Base-by-base conservation (phyloP, 2,329 filamentous ascomycete species). In the Ophiostoma pallidulum region DNA sequence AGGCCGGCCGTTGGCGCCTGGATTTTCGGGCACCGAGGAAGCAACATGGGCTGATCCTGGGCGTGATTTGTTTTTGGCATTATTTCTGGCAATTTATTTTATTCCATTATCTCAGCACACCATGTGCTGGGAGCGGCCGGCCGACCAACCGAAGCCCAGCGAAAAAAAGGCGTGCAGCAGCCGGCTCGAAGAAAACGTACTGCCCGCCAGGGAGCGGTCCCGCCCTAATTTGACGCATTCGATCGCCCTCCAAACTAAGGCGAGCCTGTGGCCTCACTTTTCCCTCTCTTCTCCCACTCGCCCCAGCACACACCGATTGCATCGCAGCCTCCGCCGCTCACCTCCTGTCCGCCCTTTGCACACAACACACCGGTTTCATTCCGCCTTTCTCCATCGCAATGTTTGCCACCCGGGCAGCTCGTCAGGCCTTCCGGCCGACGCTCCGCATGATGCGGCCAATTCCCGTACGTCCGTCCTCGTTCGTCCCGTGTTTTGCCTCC, bases 401-500 rank as follows among this genome's bases (percentile, higher is more conserved):
- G 82, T 77, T 75, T 65, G 70, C 81, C 62, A 80, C 82, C 61
- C 72, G 74, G 60, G 70, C n/a, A n/a, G n/a, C 75, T 63, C 68
- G 87, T 62, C 74, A 77, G 62, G 82, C 84, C 76, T 77, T 81
- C 66, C 78, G 73, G 66, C 77, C 78, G 57, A 80, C 79, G 56
- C 68, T 69, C 66, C 77, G 77, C 69, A 75, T 82, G 76, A 76
- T 83, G 75, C 71, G 72, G 65, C 80, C 84, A 58, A 67, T 86
- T 62, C 86, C 86, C 60, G 87, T 91, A 73, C 72, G 82, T 73
- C 57, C 36, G 26, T 51, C 45, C 24, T 4, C 19, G 14, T 9
- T n/a, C 8, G 18, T 28, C 12, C 24, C 12, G 20, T 26, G 8
- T 35, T 12, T 32, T 32, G 7, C 6, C 7, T 32, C n/a, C n/a